Evolutionary conservation across 2,329 filamentous ascomycete species (phyloP), one percentile per base, ranked within the genome.

Genomic region (Aureobasidium namibiae): DNA sequence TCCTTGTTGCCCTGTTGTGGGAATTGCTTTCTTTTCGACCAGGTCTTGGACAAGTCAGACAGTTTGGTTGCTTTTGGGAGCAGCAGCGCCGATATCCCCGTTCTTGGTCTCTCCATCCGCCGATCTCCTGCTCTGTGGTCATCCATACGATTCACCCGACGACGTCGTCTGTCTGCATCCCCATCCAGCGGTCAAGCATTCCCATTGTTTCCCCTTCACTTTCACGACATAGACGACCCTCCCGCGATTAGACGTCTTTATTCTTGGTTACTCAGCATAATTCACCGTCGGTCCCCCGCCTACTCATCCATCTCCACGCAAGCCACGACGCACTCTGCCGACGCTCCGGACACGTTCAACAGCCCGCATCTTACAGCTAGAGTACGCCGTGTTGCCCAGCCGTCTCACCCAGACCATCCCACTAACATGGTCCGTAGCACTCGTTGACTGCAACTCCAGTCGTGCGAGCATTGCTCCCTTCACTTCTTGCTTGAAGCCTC

Each of bases 181-280:
- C 5, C 36, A 4, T 49, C n/a, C 52, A 45, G 52, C 52, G 29
- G 38, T 42, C 50, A 54, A 33, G 50, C n/a, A 42, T 33, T 33
- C 18, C 2, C 38, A 41, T 54, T 54, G 36, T 42, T 56, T 18
- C 21, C 18, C 52, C 18, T 34, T 45, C 23, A 44, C 39, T 56
- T 24, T 21, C 26, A 56, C 39, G 29, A 44, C 39, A 26, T 56
- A 39, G 8, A 38, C 50, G 36, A 31, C 24, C 14, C 11, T 26
- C 39, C 10, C 34, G 14, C 29, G 23, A 54, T 42, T 14, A 41
- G 36, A 41, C 50, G 26, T 42, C 1, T 18, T 9, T 26, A 56
- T 56, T 56, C 52, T 45, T 56, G 52, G 39, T 56, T 45, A 45
- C 52, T 45, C 52, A 23, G 52, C 52, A 56, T 45, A 44, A 36